Percentiles rank a stretch among this genome's conserved stretches.
These are phyloP conservation scores for Afroboletus lepidellus DNA, from an alignment of 1,284 basidiomycete genomes.

Conservation along the genomic window DNA sequence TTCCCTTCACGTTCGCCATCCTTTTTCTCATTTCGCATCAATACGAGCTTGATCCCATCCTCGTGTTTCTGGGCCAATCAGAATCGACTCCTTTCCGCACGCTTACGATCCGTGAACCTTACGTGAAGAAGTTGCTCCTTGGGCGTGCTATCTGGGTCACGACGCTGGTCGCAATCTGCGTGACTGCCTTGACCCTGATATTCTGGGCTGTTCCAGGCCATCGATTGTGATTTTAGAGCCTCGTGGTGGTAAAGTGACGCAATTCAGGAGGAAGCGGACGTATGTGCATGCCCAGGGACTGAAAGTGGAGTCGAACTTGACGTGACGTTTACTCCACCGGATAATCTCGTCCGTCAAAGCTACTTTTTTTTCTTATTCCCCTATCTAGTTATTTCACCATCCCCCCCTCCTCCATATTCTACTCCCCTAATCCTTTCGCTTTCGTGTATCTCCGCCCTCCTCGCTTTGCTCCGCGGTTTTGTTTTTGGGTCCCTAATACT, in stretches of 20 bases:
- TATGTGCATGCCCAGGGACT: conserved; percentile 14
- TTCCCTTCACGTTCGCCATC: conserved; percentile 90
- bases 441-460: conserved; percentile 19
- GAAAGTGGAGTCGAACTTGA: conserved; percentile 17
- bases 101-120: conserved; percentile 85
- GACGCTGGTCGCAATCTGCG: conserved; percentile 66
- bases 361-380: conserved; percentile 29
- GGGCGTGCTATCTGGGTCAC: conserved; percentile 87
- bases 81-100: conserved; percentile 93
- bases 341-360: conserved; percentile 20
- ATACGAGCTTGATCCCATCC: conserved; percentile 94
- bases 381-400: conserved; percentile 31
- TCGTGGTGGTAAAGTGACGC: conserved; percentile 2
- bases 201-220: conserved; percentile 94
- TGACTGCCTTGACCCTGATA: conserved; percentile 76
- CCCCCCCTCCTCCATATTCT: conserved; percentile 22
- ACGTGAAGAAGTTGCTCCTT: conserved; percentile 85
- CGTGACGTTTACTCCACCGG: conserved; percentile 18
- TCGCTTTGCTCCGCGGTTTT: conserved; percentile 22
- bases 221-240: conserved; percentile 51
- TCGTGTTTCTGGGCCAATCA: conserved; percentile 81
- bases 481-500: conserved; percentile 12
- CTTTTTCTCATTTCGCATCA: conserved; percentile 91
- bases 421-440: conserved; percentile 24
- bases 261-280: conserved; percentile 8